phyloP scores from a whole-genome alignment of 495 filamentous ascomycete species.

The Hypoxylon crocopeplum region DNA sequence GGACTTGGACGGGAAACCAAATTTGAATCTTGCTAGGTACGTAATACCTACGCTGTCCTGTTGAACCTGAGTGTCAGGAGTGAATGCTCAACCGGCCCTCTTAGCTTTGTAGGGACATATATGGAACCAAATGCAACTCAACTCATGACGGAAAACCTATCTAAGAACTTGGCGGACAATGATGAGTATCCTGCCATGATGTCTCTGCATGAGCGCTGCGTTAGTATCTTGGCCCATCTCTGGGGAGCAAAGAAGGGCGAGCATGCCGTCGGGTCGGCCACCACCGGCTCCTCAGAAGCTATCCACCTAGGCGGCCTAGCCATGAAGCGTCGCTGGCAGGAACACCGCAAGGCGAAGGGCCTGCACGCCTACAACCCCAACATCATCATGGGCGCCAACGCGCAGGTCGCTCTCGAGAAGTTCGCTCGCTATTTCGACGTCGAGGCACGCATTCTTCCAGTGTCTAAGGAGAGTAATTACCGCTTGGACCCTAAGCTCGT shows the following conservation, averaged over 20 bases:
- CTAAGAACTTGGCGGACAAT: conserved; percentile 72
- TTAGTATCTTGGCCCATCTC: conserved; percentile 72
- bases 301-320: conserved; percentile 78
- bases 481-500: conserved; percentile 69
- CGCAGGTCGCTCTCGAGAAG: conserved; percentile 79
- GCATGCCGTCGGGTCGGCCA: conserved; percentile 73
- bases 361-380: conserved; percentile 71
- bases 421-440: conserved; percentile 80
- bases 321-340: conserved; percentile 82
- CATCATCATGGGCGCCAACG: conserved; percentile 80
- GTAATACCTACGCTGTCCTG: neutral
- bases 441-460: conserved; percentile 72
- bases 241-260: conserved; percentile 72
- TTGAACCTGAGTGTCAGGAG: neutral
- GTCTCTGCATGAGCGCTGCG: conserved; percentile 72
- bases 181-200: conserved; percentile 82
- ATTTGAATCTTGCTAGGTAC: conserved; percentile 71
- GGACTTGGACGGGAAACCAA: conserved; percentile 75
- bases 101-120: conserved; percentile 73
- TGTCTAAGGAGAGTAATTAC: conserved; percentile 67
- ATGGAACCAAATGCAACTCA: conserved; percentile 71
- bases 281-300: conserved; percentile 75
- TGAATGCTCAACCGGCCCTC: neutral
- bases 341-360: conserved; percentile 63
- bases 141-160: conserved; percentile 71